These are phyloP conservation scores for Xerocomellus chrysenteron DNA, from an alignment of 768 basidiomycete genomes.

Conservation along the genomic window DNA sequence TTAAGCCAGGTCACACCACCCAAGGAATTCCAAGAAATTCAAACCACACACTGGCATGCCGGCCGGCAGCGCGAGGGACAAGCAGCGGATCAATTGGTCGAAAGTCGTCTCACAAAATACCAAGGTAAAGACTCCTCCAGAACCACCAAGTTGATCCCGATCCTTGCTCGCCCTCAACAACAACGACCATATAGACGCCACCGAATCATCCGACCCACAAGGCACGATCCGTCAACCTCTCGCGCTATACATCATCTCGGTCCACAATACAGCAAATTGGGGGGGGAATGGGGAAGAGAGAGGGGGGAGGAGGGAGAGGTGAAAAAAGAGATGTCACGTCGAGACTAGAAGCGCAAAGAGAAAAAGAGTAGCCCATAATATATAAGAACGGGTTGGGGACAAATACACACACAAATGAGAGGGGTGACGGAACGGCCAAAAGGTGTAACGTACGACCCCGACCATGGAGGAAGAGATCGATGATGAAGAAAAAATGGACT, in stretches of 20 bases:
- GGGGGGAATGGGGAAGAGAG: background rate
- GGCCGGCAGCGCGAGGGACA: background rate
- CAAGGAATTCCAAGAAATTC: too few relatives aligned
- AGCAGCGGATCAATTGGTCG: slow-evolving; percentile 8
- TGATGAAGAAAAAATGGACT: slow-evolving; percentile 11
- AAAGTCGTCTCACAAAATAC: slow-evolving; percentile 8
- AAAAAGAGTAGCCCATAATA: slow-evolving; percentile 29
- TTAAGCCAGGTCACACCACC: too few relatives aligned
- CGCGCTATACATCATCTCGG: slow-evolving; percentile 16
- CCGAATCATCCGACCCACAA: slow-evolving; percentile 13
- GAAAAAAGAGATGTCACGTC: slow-evolving; percentile 16
- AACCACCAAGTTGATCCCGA: slow-evolving; percentile 8
- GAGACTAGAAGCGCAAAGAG: slow-evolving; percentile 18
- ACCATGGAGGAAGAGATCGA: slow-evolving; percentile 9
- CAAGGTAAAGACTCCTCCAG: slow-evolving; percentile 2
- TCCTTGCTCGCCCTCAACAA: slow-evolving; percentile 6
- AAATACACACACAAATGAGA: slow-evolving; percentile 22
- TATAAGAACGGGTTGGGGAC: slow-evolving; percentile 29
- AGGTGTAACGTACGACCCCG: slow-evolving; percentile 15
- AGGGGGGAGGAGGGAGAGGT: background rate
- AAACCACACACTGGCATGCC: background rate
- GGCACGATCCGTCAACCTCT: slow-evolving; percentile 14
- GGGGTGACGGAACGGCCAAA: slow-evolving; percentile 9
- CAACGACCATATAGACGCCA: slow-evolving; percentile 7
- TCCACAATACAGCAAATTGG: slow-evolving; percentile 15